Evolutionary conservation across 805 yeast species (phyloP).

Genomic region (Starmerella sp.): DNA sequence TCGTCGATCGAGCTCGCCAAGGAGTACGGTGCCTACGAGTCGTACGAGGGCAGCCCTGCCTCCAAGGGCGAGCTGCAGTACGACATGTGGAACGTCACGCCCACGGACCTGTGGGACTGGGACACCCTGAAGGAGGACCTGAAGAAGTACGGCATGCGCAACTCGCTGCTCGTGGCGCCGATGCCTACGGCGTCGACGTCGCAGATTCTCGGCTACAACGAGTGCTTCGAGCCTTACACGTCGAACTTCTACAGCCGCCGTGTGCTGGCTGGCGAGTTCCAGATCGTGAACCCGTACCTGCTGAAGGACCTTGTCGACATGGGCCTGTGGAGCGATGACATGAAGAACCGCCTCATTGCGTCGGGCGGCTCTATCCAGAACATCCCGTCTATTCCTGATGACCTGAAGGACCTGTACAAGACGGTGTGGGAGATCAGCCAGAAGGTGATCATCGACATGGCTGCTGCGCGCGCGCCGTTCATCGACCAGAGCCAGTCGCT

Average conservation of each 20-base stretch:
- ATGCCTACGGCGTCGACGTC: conserved; percentile 99
- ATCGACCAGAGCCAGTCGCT: conserved; percentile 84
- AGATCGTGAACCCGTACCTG: conserved; percentile 79
- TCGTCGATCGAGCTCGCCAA: conserved; percentile 73
- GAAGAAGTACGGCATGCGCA: conserved; percentile 58
- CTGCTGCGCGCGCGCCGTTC: conserved; percentile 64
- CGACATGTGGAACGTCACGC: conserved; percentile 76
- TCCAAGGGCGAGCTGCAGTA: conserved; percentile 75
- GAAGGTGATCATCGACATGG: conserved; percentile 72
- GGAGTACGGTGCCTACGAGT: conserved; percentile 54
- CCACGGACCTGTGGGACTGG: conserved; percentile 85
- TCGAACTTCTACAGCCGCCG: conserved; percentile 86
- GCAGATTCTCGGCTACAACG: conserved; percentile 85
- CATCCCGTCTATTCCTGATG: conserved; percentile 61
- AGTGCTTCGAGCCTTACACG: conserved; percentile 93
- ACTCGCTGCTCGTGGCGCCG: conserved; percentile 66
- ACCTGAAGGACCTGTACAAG: conserved; percentile 66
- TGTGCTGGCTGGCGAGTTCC: conserved; percentile 87
- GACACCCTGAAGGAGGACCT: conserved; percentile 51
- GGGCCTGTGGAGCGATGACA: conserved; percentile 70
- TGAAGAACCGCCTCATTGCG: conserved; percentile 66
- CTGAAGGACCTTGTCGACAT: conserved; percentile 69
- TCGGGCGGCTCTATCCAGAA: conserved; percentile 79
- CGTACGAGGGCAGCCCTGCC: conserved; percentile 79
- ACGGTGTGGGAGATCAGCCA: conserved; percentile 97